Conservation (phyloP, 2,329 filamentous ascomycete species). For the Diaporthe vexans region DNA sequence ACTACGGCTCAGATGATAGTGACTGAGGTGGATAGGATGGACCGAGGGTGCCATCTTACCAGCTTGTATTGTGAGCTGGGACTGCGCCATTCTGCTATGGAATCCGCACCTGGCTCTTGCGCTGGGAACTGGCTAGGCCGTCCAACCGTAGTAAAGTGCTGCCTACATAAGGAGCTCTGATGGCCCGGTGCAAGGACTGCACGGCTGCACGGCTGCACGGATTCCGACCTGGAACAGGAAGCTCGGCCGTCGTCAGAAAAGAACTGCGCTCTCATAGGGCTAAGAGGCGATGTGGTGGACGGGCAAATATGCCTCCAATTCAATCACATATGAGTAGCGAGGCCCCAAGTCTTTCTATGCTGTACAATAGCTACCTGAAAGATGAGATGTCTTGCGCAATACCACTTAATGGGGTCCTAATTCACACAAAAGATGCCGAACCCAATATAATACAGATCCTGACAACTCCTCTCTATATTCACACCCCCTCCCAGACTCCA, state of each 20-base stretch:
- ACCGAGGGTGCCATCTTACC: background rate
- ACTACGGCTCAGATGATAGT: slow-evolving; percentile 70
- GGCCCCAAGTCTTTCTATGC: slow-evolving; percentile 36
- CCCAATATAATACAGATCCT: slow-evolving; percentile 7
- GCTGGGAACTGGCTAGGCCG: background rate
- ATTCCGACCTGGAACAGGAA: background rate
- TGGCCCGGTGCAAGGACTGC: background rate
- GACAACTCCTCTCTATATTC: slow-evolving; percentile 10
- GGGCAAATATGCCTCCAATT: background rate
- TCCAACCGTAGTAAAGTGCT: background rate
- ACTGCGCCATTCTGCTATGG: background rate
- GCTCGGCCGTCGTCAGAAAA: background rate
- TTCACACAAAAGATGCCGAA: slow-evolving; percentile 5
- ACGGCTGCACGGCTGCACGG: too few relatives aligned
- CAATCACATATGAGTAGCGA: slow-evolving; percentile 34
- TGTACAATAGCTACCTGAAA: slow-evolving; percentile 1
- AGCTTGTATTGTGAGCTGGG: background rate
- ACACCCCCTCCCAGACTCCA: slow-evolving; percentile 1
- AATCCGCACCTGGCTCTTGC: too few relatives aligned
- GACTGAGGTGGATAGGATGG: slow-evolving; percentile 40
- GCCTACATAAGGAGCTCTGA: background rate
- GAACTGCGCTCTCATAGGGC: too few relatives aligned
- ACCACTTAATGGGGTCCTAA: background rate
- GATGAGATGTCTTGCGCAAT: background rate
- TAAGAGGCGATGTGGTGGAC: background rate